Conservation (phyloP, 306 rosid genomes). For the Clitoria ternatea region DNA sequence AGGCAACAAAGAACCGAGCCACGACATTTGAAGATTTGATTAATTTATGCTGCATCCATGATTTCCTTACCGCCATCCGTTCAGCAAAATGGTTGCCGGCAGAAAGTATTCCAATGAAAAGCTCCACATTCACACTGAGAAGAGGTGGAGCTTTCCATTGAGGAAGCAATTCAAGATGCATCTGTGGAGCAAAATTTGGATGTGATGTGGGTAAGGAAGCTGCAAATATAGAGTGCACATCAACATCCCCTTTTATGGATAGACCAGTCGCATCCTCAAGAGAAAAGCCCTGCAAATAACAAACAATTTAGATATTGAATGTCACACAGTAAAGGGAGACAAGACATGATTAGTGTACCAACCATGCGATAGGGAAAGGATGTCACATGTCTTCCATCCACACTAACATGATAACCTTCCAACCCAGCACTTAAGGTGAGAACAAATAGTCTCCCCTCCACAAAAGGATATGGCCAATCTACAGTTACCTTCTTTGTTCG, state of each 20-base stretch:
- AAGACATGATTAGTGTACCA: constrained; percentile 24
- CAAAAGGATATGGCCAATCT: constrained; percentile 77
- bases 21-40: constrained; percentile 54
- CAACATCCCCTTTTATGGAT: constrained; percentile 61
- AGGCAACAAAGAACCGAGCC: constrained; percentile 66
- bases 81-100: constrained; percentile 82
- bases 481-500: constrained; percentile 51
- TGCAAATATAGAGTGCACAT: constrained; percentile 60
- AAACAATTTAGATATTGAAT: background rate
- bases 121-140: constrained; percentile 36
- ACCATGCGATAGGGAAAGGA: constrained; percentile 77
- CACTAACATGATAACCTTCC: constrained; percentile 70
- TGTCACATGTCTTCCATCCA: constrained; percentile 64
- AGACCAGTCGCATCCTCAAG: constrained; percentile 76
- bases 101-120: constrained; percentile 71
- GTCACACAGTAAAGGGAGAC: background rate
- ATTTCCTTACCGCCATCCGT: constrained; percentile 75
- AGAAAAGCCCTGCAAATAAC: constrained; percentile 58
- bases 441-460: constrained; percentile 64
- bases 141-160: constrained; percentile 62
- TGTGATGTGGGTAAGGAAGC: constrained; percentile 68
- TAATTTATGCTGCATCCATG: constrained; percentile 74
- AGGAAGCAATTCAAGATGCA: constrained; percentile 58
- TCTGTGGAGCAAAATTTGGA: constrained; percentile 65
- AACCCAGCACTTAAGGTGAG: constrained; percentile 64